Percentiles rank a stretch among this genome's conserved stretches.
Evolutionary conservation across 805 yeast genomes (phyloP).

Genomic region (Yarrowia sp.): DNA sequence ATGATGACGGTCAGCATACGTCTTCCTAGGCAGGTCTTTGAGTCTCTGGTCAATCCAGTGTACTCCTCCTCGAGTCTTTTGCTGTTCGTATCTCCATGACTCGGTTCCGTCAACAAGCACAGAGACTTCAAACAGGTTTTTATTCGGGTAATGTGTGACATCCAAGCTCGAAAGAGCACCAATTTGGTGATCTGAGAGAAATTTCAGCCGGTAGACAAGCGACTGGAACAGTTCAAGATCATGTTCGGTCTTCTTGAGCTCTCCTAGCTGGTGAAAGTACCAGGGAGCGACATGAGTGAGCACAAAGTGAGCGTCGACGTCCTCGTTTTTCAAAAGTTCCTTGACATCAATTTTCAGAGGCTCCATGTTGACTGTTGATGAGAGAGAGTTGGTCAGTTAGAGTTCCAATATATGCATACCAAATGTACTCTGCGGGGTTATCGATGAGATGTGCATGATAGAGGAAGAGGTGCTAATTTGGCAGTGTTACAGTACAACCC

Average conservation of each 20-base stretch:
- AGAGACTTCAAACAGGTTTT: not conserved
- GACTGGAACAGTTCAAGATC: not conserved
- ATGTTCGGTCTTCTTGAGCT: not conserved
- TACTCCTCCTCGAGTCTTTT: not conserved
- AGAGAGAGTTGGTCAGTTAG: not conserved
- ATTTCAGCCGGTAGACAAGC: not conserved
- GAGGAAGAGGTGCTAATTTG: no score
- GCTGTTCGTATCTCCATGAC: not conserved
- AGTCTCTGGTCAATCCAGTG: not conserved
- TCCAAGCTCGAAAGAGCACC: no score
- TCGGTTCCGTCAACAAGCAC: not conserved
- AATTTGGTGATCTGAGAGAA: not conserved
- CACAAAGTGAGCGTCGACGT: not conserved
- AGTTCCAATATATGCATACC: not conserved
- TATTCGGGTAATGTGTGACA: not conserved
- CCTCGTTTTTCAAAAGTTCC: not conserved
- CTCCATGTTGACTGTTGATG: not conserved
- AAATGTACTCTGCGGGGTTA: no score
- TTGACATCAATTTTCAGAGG: not conserved
- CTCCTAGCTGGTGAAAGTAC: slow-evolving; percentile 1
- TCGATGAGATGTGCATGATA: no score
- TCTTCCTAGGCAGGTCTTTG: not conserved
- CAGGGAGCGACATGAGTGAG: not conserved
- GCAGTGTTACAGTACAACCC: no score
- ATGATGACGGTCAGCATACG: not conserved